These are phyloP conservation scores for Kondoa malvinella DNA, from an alignment of 768 basidiomycete genomes.

Conservation along the genomic window DNA sequence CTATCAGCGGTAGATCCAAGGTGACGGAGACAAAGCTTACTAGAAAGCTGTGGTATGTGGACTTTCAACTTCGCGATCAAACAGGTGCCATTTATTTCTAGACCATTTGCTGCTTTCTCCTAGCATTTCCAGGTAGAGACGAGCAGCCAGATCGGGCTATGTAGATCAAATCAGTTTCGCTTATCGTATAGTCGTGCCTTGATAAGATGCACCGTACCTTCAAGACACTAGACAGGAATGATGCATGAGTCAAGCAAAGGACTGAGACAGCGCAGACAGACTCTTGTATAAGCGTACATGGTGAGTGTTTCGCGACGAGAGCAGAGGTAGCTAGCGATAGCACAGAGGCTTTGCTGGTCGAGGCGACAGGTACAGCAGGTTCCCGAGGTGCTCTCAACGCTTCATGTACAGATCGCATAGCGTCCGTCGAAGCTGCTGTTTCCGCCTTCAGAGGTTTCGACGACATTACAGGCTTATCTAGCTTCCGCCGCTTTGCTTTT, in stretches of 20 bases:
- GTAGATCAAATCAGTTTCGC: too few species aligned
- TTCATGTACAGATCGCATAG: background rate
- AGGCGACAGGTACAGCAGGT: background rate
- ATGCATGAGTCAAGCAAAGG: too few species aligned
- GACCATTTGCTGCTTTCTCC: constrained; percentile 16
- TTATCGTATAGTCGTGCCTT: too few species aligned
- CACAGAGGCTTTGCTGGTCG: constrained; percentile 16
- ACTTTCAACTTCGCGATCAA: constrained; percentile 20
- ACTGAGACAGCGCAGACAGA: constrained; percentile 19
- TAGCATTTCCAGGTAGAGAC: constrained; percentile 19
- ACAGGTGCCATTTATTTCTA: constrained; percentile 22
- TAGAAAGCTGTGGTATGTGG: constrained; percentile 26
- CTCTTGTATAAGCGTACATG: constrained; percentile 22
- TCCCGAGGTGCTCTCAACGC: background rate
- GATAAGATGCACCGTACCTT: too few species aligned
- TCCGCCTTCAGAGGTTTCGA: background rate
- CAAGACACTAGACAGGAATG: too few species aligned
- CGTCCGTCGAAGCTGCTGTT: background rate
- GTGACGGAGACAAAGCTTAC: background rate
- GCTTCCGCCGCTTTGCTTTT: background rate
- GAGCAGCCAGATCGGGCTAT: too few species aligned
- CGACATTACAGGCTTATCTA: background rate
- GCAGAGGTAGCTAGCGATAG: constrained; percentile 14
- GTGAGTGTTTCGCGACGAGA: constrained; percentile 20
- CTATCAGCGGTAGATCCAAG: background rate